Evolutionary conservation across 1,284 basidiomycete genomes (phyloP), one percentile per base, ranked within the genome.

Genomic region (Neotropicomus parvogracilis): DNA sequence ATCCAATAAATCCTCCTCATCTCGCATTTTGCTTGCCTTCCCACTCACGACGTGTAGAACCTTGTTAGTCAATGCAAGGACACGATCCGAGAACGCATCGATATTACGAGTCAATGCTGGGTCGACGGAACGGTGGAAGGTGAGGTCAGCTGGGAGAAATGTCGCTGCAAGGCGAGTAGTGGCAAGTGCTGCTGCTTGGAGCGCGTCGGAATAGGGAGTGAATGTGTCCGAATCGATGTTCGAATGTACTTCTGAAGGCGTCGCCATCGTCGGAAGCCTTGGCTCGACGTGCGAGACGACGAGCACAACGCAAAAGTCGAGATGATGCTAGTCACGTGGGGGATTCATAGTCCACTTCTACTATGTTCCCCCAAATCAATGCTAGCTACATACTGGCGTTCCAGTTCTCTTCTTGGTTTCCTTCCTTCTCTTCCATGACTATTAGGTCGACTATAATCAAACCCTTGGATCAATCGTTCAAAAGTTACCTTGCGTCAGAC

Each of bases 371-470:
- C 17, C n/a, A 44, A 20, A 34, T 53, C 16, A 34, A 46, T 39
- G 48, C 63, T 42, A 47, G 36, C 31, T 64, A 85, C 61, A 73
- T 92, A 46, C 75, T 90, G 42, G 74, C 81, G 2, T 90, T 91
- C 59, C 88, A 92, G 54, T 92, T 94, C 60, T 92, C 90, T 3
- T 78, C 81, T 3, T 97, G 95, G 95, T 93, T 94, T 61, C 81
- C 88, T 2, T 67, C 64, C 6, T 95, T 93, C 65, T 74, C 82
- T 19, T 71, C 73, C 16, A 62, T 83, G 35, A 87, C 83, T 34
- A 85, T 92, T 54, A 88, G 84, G 62, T 87, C 91, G 1, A 88
- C 81, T 1, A 70, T 95, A 46, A 81, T 97, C 54, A 79, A 80
- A 40, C 83, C 88, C 0, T 69, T 94, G 6, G 73, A 79, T 12